A percentile compares a stretch with the other conserved stretches of the same genome.
Evolutionary conservation across 805 yeast genomes (phyloP).

Genomic region (Debaryomyces maramus): DNA sequence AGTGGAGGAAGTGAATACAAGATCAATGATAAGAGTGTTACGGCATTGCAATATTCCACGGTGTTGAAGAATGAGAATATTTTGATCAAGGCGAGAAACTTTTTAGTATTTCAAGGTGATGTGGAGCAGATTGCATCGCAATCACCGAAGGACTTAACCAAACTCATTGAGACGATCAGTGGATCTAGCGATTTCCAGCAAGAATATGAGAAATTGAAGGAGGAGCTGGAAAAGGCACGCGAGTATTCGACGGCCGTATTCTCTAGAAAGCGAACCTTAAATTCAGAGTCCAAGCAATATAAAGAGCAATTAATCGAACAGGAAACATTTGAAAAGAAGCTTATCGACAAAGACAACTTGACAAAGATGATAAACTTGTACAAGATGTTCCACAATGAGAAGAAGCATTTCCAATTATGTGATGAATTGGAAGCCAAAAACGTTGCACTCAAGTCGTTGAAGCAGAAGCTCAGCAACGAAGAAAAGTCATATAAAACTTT

Average conservation of each 20-base stretch:
- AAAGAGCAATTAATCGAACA: constrained; percentile 74
- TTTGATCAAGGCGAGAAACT: constrained; percentile 84
- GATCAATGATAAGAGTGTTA: constrained; percentile 59
- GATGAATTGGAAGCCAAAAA: constrained; percentile 36
- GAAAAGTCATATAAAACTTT: constrained; percentile 27
- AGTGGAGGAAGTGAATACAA: constrained; percentile 67
- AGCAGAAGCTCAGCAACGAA: constrained; percentile 24
- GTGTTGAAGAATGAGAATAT: constrained; percentile 77
- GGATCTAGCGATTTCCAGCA: constrained; percentile 69
- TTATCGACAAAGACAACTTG: constrained; percentile 47
- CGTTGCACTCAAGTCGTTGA: constrained; percentile 34
- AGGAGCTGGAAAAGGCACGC: constrained; percentile 64
- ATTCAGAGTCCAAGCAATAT: constrained; percentile 74
- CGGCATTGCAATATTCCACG: constrained; percentile 63
- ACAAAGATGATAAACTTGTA: constrained; percentile 57
- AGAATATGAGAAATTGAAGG: constrained; percentile 66
- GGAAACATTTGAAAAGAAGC: constrained; percentile 58
- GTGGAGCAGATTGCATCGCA: constrained; percentile 92
- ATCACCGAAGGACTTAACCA: constrained; percentile 71
- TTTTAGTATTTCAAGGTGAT: constrained; percentile 94
- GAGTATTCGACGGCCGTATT: constrained; percentile 63
- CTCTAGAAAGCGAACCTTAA: constrained; percentile 66
- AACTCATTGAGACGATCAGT: constrained; percentile 75
- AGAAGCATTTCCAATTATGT: constrained; percentile 34
- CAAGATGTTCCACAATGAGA: constrained; percentile 62